Evolutionary conservation across 306 rosid genomes (phyloP), one percentile per base, ranked within the genome.

Genomic region (Gynostemma pentaphyllum): DNA sequence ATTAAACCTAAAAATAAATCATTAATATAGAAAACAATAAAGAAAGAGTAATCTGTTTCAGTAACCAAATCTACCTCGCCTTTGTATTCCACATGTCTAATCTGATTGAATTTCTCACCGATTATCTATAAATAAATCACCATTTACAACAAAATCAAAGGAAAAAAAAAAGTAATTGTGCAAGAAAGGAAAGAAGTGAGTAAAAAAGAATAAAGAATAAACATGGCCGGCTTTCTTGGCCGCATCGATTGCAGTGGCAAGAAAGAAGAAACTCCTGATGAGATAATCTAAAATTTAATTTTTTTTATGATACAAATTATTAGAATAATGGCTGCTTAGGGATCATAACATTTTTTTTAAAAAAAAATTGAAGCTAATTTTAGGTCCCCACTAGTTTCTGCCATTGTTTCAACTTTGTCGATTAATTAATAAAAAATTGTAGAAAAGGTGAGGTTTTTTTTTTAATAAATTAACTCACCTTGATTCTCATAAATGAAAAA

Each of bases 51-150:
- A 68, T 92, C 99, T 68, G 96, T 86, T 81, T 84, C 99, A 4
- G 99, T 92, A 57, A 88, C 99, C 87, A 92, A 84, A 82, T 92
- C 99, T 55, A 88, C 98, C 88, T 62, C 74, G 78, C 99, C 95
- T 78, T 92, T 92, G 68, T 88, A 87, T 77, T 84, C 94, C 7
- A 92, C 84, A 61, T 81, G 78, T 69, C 88, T 92, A 71, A 75
- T 82, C 61, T 78, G 72, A 68, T 82, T 82, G 86, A 92, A 92
- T 2, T 84, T 88, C 60, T 81, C 69, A 1, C 84, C 85, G 75
- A 92, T 92, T 51, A 81, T 42, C 99, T 88, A 79, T 66, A 75
- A 71, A 1, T n/a, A 39, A 39, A 56, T 24, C 19, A 61, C 37
- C 9, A 56, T 39, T 39, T 39, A 39, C 44, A 18, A 11, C 44